Conservation (phyloP, 768 basidiomycete genomes). For the Pleurotus eryngii region DNA sequence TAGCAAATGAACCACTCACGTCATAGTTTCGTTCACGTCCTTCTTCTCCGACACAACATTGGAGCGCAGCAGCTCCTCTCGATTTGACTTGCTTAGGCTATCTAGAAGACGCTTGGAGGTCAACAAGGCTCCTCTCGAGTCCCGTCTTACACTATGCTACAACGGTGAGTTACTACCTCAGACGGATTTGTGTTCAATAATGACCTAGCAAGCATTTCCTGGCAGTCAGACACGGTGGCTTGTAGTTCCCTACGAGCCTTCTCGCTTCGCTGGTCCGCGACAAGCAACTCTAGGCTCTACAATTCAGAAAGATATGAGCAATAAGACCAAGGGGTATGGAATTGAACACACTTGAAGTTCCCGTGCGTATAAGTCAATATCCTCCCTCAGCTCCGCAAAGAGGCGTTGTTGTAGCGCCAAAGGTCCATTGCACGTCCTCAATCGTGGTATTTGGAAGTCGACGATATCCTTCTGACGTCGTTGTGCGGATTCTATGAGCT, state of each 20-base stretch:
- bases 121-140: conserved; percentile 66
- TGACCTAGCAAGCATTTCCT: conserved; percentile 48
- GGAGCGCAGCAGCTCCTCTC: conserved; percentile 67
- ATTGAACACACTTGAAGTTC: conserved; percentile 60
- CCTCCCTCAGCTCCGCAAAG: conserved; percentile 73
- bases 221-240: conserved; percentile 46
- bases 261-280: conserved; percentile 69
- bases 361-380: conserved; percentile 56
- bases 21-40: conserved; percentile 50
- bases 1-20: background rate
- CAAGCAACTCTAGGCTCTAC: conserved; percentile 64
- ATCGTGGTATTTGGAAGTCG: conserved; percentile 71
- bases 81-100: conserved; percentile 48
- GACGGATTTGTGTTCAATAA: conserved; percentile 7
- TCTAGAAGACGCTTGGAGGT: conserved; percentile 75
- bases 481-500: conserved; percentile 48
- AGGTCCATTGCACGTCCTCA: conserved; percentile 68
- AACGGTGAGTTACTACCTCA: background rate
- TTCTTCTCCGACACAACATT: conserved; percentile 47
- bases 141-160: conserved; percentile 49
- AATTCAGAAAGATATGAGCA: conserved; percentile 4
- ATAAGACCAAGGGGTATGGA: conserved; percentile 13
- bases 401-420: conserved; percentile 68
- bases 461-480: conserved; percentile 61
- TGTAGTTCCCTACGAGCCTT: conserved; percentile 47